Evolutionary conservation across 2,329 filamentous ascomycete genomes (phyloP), one percentile per base, ranked within the genome.

Genomic region (Aspergillus eucalypticola): DNA sequence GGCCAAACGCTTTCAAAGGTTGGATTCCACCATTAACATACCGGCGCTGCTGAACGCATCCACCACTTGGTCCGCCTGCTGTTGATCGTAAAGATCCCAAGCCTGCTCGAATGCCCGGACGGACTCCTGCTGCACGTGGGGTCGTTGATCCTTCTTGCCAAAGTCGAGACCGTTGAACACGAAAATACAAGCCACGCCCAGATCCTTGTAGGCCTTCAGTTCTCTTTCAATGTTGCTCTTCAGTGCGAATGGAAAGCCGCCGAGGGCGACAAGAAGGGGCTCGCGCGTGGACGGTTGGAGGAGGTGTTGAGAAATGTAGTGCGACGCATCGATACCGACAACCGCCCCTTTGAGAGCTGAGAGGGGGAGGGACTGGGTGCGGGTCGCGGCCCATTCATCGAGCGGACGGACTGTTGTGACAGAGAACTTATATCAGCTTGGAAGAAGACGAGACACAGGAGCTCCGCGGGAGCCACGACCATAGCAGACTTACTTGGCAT

Each of bases 121-220:
- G 49, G 86, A 85, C 66, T 87, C 84, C 57, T 89, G 82, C 23
- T 87, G 81, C 61, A 88, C 82, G 32, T 74, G 74, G 62, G 83
- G 81, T 10, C 80, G 78, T 50, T 90, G 87, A 69, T 93, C 88
- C 70, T 90, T 89, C 59, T 90, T 90, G 41, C 88, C 87, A 62
- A 92, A 84, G 41, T 92, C 87, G 69, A 96, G 86, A 38, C 95
- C 95, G 74, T 94, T 91, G 77, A 99, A 99, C 54, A 99, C 84
- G 75, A 99, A 98, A 64, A 96, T 81, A 2, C 91, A 91, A n/a
- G 82, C 86, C 55, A 96, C 88, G 19, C 86, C 85, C 69, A 88
- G 80, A 49, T 84, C 83, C 62, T 86, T 85, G 82, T 95, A 91
- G 60, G 82, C 81, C 61, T 90, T 84, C 29, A 99, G 81, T 68